A percentile compares a stretch with the other conserved stretches of the same genome.
These are phyloP conservation scores for Phytophthora citrophthora DNA, from an alignment of 352 stramenopile genomes.

Conservation along the genomic window DNA sequence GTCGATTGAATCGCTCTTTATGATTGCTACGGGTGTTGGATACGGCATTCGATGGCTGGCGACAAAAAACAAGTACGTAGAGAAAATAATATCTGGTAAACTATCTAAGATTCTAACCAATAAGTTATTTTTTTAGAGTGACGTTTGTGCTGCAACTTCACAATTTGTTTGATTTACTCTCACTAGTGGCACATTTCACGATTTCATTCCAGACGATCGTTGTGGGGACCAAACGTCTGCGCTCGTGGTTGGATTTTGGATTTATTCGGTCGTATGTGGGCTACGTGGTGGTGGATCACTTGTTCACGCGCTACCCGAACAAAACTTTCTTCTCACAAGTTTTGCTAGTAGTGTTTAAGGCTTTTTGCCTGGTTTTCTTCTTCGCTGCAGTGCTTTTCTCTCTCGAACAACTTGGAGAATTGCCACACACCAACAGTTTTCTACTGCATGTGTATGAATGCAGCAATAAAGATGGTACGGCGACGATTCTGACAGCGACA, in stretches of 20 bases:
- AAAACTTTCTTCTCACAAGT: slow-evolving; percentile 85
- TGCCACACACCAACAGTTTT: slow-evolving; percentile 84
- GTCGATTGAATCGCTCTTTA: slow-evolving; percentile 79
- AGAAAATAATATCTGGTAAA: too few species aligned
- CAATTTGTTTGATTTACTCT: slow-evolving; percentile 84
- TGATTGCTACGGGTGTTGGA: slow-evolving; percentile 74
- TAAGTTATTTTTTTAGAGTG: slow-evolving; percentile 41
- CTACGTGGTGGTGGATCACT: slow-evolving; percentile 78
- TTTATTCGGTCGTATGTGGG: slow-evolving; percentile 88
- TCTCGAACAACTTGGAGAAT: slow-evolving; percentile 82
- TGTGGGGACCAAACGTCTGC: slow-evolving; percentile 50
- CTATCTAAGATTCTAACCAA: neutral
- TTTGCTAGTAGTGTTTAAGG: slow-evolving; percentile 82
- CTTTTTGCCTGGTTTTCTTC: slow-evolving; percentile 82
- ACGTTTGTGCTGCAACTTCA: slow-evolving; percentile 67
- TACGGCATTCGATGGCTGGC: slow-evolving; percentile 81
- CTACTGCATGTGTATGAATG: slow-evolving; percentile 90
- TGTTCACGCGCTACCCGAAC: slow-evolving; percentile 76
- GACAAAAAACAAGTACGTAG: slow-evolving; percentile 81
- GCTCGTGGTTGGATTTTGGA: slow-evolving; percentile 89
- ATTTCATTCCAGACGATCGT: slow-evolving; percentile 78
- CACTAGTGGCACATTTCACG: slow-evolving; percentile 83
- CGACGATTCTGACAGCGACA: slow-evolving; percentile 61
- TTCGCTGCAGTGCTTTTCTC: slow-evolving; percentile 85
- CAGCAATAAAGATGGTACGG: slow-evolving; percentile 49